Evolutionary conservation across 1,139 yeast species (phyloP).

Genomic region (Hanseniaspora sp.): DNA sequence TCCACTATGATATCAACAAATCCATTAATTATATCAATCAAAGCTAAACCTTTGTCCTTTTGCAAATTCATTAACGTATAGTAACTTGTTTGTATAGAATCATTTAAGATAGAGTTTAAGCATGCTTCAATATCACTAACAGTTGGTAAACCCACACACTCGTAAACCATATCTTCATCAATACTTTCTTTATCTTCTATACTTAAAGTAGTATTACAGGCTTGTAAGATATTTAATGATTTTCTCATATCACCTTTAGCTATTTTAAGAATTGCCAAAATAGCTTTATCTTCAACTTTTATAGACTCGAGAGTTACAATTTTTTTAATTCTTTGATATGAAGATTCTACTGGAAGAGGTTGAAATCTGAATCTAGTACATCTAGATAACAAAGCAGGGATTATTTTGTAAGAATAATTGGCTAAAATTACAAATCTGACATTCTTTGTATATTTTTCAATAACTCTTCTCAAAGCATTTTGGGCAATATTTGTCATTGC

Average conservation of each 20-base stretch:
- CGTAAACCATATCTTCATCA: constrained; percentile 60
- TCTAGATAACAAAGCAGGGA: constrained; percentile 87
- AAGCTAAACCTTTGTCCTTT: constrained; percentile 68
- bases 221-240: constrained; percentile 86
- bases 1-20: constrained; percentile 57
- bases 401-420: constrained; percentile 87
- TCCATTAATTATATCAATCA: constrained; percentile 72
- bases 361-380: constrained; percentile 91
- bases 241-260: constrained; percentile 94
- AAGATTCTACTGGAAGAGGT: constrained; percentile 61
- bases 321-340: constrained; percentile 50
- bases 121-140: constrained; percentile 74
- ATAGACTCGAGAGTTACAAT: constrained; percentile 63
- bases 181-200: constrained; percentile 24
- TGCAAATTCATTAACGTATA: constrained; percentile 55
- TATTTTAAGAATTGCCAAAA: constrained; percentile 52
- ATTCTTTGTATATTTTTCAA: constrained; percentile 88
- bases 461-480: constrained; percentile 80
- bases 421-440: constrained; percentile 94
- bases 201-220: constrained; percentile 68
- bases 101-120: constrained; percentile 64
- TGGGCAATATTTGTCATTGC: constrained; percentile 98
- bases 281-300: constrained; percentile 48
- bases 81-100: constrained; percentile 77
- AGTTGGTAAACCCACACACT: constrained; percentile 91